Evolutionary conservation across 148 eudicot genomes (phyloP), one percentile per base, ranked within the genome.

Genomic region (Limonium bicolor): DNA sequence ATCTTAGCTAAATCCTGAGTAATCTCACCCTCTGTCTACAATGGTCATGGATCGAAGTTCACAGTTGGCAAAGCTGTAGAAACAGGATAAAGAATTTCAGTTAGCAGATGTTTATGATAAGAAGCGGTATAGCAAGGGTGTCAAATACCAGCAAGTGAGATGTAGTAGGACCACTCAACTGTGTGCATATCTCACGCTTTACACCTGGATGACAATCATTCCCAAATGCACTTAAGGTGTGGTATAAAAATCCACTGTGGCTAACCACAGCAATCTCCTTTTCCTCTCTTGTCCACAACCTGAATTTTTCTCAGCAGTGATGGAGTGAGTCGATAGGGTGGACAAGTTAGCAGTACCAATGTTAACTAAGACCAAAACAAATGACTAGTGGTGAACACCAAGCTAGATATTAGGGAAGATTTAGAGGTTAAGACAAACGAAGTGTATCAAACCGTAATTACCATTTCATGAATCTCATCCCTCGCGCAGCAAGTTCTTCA

Each of bases 181-280:
- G 42, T 31, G 12, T 70, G 62, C 56, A 20, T 36, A 70, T 61
- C 53, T 70, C 77, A 48, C 22, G 47, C 64, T 64, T 70, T 27
- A 70, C 41, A 1, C 51, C 19, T 3, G 66, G 68, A 54, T 78
- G 80, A 12, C 68, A 70, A 53, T 78, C 80, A 53, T 64, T 43
- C 48, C 80, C 80, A 59, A 56, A 70, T 51, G 55, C 37, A 41
- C 42, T 31, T 20, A 78, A 63, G 20, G 77, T 62, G 41, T 64
- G 66, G 28, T 44, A 33, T 55, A 78, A 51, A 46, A 78, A 70
- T 16, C 73, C 74, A 50, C 67, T 64, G 55, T 78, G 86, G 16
- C 68, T 73, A 53, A 78, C 77, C 36, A 78, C 64, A 10, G 67
- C 86, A 50, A 78, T 78, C 64, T 78, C 86, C 48, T 65, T 72